These are phyloP conservation scores for Stramenopiles sp. DNA, from an alignment of 352 stramenopile genomes.

Conservation along the genomic window DNA sequence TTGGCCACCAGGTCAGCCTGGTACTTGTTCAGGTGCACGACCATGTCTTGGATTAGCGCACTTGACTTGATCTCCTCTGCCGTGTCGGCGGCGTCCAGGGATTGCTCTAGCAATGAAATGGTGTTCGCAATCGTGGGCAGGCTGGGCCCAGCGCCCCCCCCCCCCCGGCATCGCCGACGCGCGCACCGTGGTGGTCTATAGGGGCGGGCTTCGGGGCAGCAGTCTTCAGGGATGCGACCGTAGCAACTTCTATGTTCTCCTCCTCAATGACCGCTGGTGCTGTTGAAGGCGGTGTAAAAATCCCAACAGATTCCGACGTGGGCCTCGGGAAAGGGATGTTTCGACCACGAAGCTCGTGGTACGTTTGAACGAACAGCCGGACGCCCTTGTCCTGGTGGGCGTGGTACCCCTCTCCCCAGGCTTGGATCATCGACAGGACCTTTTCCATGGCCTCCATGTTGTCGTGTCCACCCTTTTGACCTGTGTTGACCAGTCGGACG, in stretches of 20 bases:
- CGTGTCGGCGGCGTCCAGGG: neutral
- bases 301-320: too few relatives aligned
- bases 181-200: too few relatives aligned
- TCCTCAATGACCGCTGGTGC: too few relatives aligned
- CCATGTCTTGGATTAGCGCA: neutral
- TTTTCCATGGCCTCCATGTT: conserved; percentile 2
- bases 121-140: neutral
- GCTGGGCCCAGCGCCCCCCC: too few relatives aligned
- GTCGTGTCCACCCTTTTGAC: neutral
- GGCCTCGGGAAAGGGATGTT: neutral
- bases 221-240: too few relatives aligned
- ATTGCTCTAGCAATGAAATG: neutral
- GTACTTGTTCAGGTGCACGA: neutral
- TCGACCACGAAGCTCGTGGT: neutral
- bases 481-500: neutral
- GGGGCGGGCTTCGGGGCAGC: too few relatives aligned
- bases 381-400: neutral
- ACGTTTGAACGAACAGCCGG: neutral
- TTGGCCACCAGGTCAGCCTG: neutral
- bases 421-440: neutral
- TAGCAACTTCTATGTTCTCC: too few relatives aligned
- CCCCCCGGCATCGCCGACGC: too few relatives aligned
- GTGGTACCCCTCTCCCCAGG: neutral
- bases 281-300: too few relatives aligned
- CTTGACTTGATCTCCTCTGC: neutral